These are phyloP conservation scores for Daedaleopsis nitida DNA, from an alignment of 768 basidiomycete species.

Conservation along the genomic window DNA sequence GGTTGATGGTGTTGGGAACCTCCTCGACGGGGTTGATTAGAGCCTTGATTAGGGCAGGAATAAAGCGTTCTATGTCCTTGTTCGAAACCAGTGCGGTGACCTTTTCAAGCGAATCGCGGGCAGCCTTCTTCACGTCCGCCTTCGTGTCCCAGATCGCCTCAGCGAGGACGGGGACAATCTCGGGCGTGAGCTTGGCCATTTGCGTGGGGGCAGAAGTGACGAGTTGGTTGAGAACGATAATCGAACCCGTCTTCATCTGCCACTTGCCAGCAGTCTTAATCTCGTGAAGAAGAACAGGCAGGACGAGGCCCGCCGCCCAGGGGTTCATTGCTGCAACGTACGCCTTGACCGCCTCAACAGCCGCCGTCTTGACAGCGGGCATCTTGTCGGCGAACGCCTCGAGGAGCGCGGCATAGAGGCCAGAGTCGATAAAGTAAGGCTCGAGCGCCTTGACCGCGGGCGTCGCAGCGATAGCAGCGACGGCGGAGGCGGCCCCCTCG, in stretches of 20 bases:
- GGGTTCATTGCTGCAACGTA: constrained; percentile 82
- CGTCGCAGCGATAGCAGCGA: constrained; percentile 61
- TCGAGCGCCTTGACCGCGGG: constrained; percentile 84
- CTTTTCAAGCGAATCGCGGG: constrained; percentile 92
- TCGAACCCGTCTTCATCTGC: constrained; percentile 92
- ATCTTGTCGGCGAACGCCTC: constrained; percentile 96
- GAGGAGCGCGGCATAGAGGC: constrained; percentile 83
- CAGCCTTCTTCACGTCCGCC: constrained; percentile 98
- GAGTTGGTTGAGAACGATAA: constrained; percentile 83
- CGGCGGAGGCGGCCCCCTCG: constrained; percentile 80
- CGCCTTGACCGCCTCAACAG: constrained; percentile 78
- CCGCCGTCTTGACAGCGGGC: constrained; percentile 82
- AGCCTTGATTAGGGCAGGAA: constrained; percentile 96
- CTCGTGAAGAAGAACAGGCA: constrained; percentile 87
- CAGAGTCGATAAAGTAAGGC: constrained; percentile 84
- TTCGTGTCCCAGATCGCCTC: constrained; percentile 99
- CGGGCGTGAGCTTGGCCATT: constrained; percentile 87
- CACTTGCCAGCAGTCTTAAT: constrained; percentile 97
- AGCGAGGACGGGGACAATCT: constrained; percentile 91
- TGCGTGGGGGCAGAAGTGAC: constrained; percentile 81
- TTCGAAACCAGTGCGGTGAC: constrained; percentile 93
- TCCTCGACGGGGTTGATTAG: constrained; percentile 99
- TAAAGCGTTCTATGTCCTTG: constrained; percentile 97
- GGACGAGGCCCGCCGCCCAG: constrained; percentile 82
- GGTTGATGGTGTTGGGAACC: constrained; percentile 91